Conservation (phyloP, 129 eudicot species). For the Pseudognaphalium luteoalbum region DNA sequence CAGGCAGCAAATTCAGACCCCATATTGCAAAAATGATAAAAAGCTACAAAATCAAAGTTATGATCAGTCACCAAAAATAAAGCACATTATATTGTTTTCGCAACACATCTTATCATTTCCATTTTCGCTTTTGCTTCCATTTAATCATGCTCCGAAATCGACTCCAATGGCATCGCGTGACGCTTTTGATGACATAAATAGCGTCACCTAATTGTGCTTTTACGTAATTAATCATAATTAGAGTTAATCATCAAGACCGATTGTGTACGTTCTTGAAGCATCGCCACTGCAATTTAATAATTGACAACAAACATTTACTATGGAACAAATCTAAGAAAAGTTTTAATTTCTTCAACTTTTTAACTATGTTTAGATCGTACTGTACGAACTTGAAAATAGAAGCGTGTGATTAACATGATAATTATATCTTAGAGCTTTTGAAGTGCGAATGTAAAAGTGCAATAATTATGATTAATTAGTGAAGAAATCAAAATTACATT, state of each 20-base stretch:
- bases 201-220: neutral
- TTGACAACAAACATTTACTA: neutral
- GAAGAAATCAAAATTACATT: slow-evolving; percentile 19
- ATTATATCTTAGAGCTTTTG: no score
- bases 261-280: slow-evolving; percentile 3
- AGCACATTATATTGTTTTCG: slow-evolving; percentile 11
- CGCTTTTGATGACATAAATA: neutral
- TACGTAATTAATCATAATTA: neutral
- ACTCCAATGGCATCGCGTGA: slow-evolving; percentile 23
- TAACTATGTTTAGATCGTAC: neutral
- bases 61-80: slow-evolving; percentile 16
- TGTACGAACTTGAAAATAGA: neutral
- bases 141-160: slow-evolving; percentile 4
- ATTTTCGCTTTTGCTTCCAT: slow-evolving; percentile 26
- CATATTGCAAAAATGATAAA: slow-evolving; percentile 28
- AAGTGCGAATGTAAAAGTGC: no score
- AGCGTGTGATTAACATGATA: neutral
- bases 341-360: neutral
- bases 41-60: slow-evolving; percentile 26
- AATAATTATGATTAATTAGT: no score
- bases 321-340: neutral
- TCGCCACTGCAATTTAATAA: neutral
- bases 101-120: slow-evolving; percentile 36
- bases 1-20: slow-evolving; percentile 25
- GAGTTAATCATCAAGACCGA: no score